phyloP scores from a whole-genome alignment of 192 early-diverging fungal genomes.

The Entomortierella beljakovae region DNA sequence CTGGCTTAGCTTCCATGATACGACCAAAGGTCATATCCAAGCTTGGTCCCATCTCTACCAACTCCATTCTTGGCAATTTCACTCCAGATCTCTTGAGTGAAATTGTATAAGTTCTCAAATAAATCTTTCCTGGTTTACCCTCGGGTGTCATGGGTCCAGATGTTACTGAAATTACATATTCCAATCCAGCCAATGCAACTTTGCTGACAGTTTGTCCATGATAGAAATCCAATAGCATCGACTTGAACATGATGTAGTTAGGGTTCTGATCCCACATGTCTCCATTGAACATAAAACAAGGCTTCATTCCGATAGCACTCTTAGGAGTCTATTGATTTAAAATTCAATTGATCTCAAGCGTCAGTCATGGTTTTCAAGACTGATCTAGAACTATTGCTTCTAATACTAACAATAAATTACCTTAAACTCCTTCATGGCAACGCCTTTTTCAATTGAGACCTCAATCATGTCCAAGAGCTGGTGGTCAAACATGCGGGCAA shows the following conservation, averaged over 20 bases:
- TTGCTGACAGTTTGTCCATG: slow-evolving; percentile 80
- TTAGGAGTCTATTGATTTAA: slow-evolving; percentile 61
- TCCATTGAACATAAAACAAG: slow-evolving; percentile 91
- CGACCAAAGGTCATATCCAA: slow-evolving; percentile 86
- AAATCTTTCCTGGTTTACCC: slow-evolving; percentile 72
- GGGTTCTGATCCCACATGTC: slow-evolving; percentile 83
- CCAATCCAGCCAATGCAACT: slow-evolving; percentile 88
- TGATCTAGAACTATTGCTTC: too few relatives aligned
- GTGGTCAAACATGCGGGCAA: slow-evolving; percentile 94
- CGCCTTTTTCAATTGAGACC: slow-evolving; percentile 81
- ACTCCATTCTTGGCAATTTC: slow-evolving; percentile 89
- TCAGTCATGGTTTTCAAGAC: background rate
- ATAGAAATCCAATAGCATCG: slow-evolving; percentile 91
- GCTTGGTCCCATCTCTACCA: slow-evolving; percentile 93
- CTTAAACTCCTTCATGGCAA: slow-evolving; percentile 80
- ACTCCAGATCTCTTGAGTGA: slow-evolving; percentile 89
- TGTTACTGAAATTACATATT: slow-evolving; percentile 89
- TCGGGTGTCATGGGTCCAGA: slow-evolving; percentile 72
- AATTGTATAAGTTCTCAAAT: slow-evolving; percentile 86
- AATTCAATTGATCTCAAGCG: background rate
- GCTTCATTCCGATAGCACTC: slow-evolving; percentile 88
- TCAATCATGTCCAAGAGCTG: slow-evolving; percentile 97
- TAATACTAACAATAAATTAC: slow-evolving; percentile 30
- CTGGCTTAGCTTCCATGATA: slow-evolving; percentile 73
- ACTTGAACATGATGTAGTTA: slow-evolving; percentile 80